Evolutionary conservation across 2,329 filamentous ascomycete species (phyloP).

Genomic region (Pyricularia sp.): DNA sequence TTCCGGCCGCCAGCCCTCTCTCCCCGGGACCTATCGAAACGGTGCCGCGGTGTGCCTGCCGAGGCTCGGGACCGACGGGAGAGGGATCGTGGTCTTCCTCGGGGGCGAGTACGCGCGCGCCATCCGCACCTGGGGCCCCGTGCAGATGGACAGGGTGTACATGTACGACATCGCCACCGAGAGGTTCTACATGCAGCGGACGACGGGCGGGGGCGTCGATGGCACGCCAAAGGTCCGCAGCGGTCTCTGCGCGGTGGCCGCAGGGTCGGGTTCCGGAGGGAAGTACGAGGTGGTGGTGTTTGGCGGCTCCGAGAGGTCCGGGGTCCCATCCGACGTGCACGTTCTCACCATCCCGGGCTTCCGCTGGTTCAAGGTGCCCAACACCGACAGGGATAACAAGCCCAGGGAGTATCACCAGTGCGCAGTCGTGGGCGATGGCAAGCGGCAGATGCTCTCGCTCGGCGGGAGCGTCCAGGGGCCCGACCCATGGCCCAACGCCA

Average conservation of each 20-base stretch:
- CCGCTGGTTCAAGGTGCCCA: not conserved
- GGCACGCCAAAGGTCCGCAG: no score
- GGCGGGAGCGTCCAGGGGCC: not conserved
- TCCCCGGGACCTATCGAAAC: no score
- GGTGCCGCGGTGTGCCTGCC: no score
- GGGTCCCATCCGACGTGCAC: not conserved
- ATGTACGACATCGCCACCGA: no score
- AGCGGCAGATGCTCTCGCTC: not conserved
- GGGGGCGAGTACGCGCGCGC: no score
- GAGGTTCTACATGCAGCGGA: no score
- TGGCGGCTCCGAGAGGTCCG: not conserved
- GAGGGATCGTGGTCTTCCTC: no score
- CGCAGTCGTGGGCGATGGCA: not conserved
- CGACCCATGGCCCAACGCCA: not conserved
- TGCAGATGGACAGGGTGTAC: no score
- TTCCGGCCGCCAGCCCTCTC: not conserved
- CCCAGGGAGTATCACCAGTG: not conserved
- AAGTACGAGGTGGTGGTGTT: not conserved
- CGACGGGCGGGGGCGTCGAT: no score
- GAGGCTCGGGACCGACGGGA: no score
- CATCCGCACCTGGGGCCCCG: no score
- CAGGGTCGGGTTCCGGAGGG: no score
- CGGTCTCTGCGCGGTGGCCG: not conserved
- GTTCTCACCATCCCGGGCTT: not conserved
- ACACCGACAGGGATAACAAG: not conserved